A percentile compares a stretch with the other conserved stretches of the same genome.
phyloP scores from a whole-genome alignment of 2,329 filamentous ascomycete species.

The Stromatinia cepivora region DNA sequence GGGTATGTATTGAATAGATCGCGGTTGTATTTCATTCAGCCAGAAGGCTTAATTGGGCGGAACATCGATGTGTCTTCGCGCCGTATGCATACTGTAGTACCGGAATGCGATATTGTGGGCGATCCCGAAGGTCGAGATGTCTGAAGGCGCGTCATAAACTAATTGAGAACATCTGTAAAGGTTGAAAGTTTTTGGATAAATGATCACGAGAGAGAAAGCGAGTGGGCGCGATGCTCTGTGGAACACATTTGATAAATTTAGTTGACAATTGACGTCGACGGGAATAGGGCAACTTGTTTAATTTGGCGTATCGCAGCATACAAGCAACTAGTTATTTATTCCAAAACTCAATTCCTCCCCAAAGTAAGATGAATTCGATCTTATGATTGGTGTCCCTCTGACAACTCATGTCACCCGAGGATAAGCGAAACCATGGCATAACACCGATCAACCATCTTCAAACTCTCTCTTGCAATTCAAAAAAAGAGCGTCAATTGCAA shows the following conservation, averaged over 20 bases:
- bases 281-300: not conserved
- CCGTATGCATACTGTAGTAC: not conserved
- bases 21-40: not conserved
- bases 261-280: not conserved
- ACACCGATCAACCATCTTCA: not conserved
- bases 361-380: not conserved
- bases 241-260: not conserved
- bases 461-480: not conserved
- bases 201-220: not conserved
- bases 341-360: not conserved
- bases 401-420: constrained; percentile 1
- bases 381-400: not conserved
- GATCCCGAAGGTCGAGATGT: not conserved
- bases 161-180: not conserved
- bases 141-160: not conserved
- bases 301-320: not conserved
- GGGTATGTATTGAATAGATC: not conserved
- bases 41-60: not conserved
- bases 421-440: not conserved
- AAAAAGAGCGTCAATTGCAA: not conserved
- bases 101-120: not conserved
- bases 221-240: not conserved
- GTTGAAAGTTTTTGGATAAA: not conserved
- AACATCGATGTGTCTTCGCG: too few species aligned
- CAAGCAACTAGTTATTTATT: not conserved